Percentiles rank a stretch among this genome's conserved stretches.
These are phyloP conservation scores for Corymbia citriodora DNA, from an alignment of 441 rosid species.

Conservation along the genomic window DNA sequence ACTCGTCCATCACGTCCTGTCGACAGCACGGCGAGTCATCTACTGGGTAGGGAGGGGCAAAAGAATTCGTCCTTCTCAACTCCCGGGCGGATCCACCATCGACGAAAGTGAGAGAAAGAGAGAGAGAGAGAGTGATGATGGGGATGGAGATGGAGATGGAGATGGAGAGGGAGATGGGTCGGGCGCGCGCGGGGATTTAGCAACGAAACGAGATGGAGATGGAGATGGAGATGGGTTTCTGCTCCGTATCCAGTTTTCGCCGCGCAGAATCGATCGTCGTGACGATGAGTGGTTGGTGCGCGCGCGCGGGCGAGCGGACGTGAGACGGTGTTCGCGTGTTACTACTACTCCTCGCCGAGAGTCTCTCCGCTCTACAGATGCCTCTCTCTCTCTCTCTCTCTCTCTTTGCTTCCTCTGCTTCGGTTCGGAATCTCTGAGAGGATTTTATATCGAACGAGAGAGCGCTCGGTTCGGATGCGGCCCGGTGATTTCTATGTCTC, in stretches of 20 bases:
- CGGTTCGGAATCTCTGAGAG: not conserved
- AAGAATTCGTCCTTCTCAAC: not conserved
- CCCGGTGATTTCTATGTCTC: not conserved
- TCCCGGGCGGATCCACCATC: slow-evolving; percentile 9
- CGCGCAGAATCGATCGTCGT: not conserved
- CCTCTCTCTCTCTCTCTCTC: not conserved
- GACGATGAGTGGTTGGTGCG: not conserved
- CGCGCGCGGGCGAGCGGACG: not conserved
- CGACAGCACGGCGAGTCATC: not conserved
- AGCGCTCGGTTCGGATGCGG: not conserved
- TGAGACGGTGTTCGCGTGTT: not conserved
- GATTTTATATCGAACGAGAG: not conserved
- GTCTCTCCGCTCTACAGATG: not conserved
- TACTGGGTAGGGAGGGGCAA: not conserved
- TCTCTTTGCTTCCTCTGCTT: not conserved
- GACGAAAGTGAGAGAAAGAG: not conserved
- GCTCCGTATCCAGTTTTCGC: not conserved
- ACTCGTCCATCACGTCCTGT: slow-evolving; percentile 20
- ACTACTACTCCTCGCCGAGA: not conserved
- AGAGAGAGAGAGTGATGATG: not conserved
- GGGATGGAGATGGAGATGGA: not conserved
- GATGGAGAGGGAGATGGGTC: not conserved
- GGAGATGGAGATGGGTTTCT: not conserved
- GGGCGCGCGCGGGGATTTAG: not conserved
- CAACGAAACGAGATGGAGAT: not conserved